A percentile compares a stretch with the other conserved stretches of the same genome.
These are phyloP conservation scores for Cytospora piceicola DNA, from an alignment of 2,329 filamentous ascomycete genomes.

Conservation along the genomic window DNA sequence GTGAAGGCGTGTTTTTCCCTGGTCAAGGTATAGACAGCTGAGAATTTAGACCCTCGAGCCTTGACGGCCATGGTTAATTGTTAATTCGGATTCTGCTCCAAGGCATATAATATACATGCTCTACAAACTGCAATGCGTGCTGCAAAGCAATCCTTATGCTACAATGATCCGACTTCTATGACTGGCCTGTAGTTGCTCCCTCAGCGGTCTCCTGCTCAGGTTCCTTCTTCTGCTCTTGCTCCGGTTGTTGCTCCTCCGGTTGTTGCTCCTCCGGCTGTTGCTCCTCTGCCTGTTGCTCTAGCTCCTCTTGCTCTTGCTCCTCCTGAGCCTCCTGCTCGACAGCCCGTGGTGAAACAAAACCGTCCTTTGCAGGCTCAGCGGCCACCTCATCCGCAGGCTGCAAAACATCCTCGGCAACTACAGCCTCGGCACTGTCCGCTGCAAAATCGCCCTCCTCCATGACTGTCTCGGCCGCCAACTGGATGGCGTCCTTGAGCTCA, in stretches of 20 bases:
- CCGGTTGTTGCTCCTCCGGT: neutral
- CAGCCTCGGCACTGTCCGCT: neutral
- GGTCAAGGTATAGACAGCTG: slow-evolving; percentile 22
- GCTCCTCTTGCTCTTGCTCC: no score
- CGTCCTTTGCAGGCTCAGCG: neutral
- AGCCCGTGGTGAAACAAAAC: neutral
- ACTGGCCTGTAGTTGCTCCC: neutral
- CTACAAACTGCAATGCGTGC: slow-evolving; percentile 4
- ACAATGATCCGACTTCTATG: slow-evolving; percentile 1
- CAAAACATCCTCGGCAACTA: neutral
- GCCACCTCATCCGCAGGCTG: neutral
- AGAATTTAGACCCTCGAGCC: neutral
- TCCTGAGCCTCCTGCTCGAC: neutral
- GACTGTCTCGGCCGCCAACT: neutral
- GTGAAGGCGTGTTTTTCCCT: slow-evolving; percentile 28
- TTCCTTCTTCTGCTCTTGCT: neutral
- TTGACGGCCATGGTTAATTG: neutral
- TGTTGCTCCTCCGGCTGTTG: no score
- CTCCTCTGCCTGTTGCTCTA: no score
- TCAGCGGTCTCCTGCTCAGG: neutral
- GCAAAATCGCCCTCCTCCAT: neutral
- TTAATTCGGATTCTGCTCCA: slow-evolving; percentile 1
- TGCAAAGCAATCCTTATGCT: neutral
- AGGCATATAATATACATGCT: neutral
- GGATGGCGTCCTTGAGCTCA: slow-evolving; percentile 1